Evolutionary conservation across 2,329 filamentous ascomycete species (phyloP), one percentile per base, ranked within the genome.

Genomic region (Aspergillus sp.): DNA sequence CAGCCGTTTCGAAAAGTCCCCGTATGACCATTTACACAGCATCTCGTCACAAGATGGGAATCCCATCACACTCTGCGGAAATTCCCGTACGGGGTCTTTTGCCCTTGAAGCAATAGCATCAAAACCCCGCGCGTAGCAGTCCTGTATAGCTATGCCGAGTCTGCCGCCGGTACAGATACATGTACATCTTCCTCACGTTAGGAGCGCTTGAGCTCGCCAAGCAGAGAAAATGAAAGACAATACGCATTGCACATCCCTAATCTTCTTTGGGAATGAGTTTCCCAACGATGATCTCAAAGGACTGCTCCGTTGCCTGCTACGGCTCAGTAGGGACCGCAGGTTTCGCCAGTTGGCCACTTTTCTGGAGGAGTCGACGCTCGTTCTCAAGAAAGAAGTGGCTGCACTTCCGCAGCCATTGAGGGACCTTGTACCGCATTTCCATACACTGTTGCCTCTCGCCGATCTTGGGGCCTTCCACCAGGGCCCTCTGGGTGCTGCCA

Each of bases 241-340:
- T 61, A 4, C 60, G 66, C 39, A 77, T 80, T 52, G 63, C 49
- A 78, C 41, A 58, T 20, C 26, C 44, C 17, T 54, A 45, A 20
- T 69, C n/a, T 80, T 74, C 63, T 81, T 81, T 65, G 72, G 75
- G 60, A 79, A 81, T 56, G 78, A 81, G 58, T 79, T 82, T 51
- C 79, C 80, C 0, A 70, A 67, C n/a, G 78, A 80, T 36, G 75
- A 81, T 58, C 61, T 80, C 9, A 58, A 69, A 22, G 63, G 72
- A 22, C 59, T 81, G 0, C 68, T 77, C 44, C 77, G 79, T 8
- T 62, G 68, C 4, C 64, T 82, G 11, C 71, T 75, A 30, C 58
- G 57, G 13, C 72, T 73, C 53, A 77, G 74, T 68, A 81, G 80
- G 59, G 71, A 74, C 58, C 70, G 62, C 32, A 54, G 62, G 3